Evolutionary conservation across 305 asterid species (phyloP).

Genomic region (Withania somnifera): DNA sequence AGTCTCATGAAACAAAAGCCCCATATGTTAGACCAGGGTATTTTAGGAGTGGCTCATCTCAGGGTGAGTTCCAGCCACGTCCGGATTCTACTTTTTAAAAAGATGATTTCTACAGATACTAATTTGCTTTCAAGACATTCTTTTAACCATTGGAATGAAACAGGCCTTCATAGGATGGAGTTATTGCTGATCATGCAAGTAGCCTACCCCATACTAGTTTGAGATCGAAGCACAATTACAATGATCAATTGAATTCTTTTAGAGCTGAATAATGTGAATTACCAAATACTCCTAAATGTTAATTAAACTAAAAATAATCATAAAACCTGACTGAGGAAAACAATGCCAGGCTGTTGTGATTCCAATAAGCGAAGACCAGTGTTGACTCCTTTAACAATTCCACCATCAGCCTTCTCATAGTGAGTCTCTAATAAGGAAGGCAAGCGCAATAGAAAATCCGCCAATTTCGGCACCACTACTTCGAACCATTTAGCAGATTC

Average conservation of each 20-base stretch:
- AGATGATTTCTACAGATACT: not conserved
- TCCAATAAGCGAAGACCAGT: conserved; percentile 62
- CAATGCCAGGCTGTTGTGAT: conserved; percentile 53
- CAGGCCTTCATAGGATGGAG: not conserved
- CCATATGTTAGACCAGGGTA: not conserved
- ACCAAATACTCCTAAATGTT: not conserved
- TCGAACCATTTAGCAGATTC: conserved; percentile 56
- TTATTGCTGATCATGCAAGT: not conserved
- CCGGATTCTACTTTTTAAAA: not conserved
- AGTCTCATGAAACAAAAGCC: not conserved
- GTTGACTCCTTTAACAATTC: conserved; percentile 22
- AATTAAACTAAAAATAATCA: not conserved
- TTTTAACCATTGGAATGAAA: not conserved
- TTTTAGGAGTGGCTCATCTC: not conserved
- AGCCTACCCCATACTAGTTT: not conserved
- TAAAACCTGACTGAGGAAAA: conserved; percentile 63
- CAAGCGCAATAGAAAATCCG: conserved; percentile 49
- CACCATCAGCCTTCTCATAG: conserved; percentile 30
- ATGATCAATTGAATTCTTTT: not conserved
- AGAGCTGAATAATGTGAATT: not conserved
- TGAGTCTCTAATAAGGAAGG: conserved; percentile 61
- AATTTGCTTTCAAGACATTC: not conserved
- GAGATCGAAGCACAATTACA: not conserved
- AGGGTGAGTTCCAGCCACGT: not conserved
- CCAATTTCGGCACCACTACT: conserved; percentile 57